Evolutionary conservation across 257 asterid species (phyloP).

Genomic region (Solanum infundibuliforme): DNA sequence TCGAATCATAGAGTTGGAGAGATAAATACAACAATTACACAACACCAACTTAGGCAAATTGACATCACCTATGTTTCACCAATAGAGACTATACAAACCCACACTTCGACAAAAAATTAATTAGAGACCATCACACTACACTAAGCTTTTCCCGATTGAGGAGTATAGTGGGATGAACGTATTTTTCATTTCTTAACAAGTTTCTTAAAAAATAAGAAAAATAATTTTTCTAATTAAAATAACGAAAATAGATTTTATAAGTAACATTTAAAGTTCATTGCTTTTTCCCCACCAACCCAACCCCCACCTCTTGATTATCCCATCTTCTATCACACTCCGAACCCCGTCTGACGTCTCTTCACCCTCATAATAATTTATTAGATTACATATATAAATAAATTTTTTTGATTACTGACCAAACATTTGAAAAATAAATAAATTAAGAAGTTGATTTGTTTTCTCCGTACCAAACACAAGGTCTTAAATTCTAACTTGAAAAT

Average conservation of each 20-base stretch:
- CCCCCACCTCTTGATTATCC: neutral
- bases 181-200: no score
- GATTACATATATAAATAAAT: no score
- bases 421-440: neutral
- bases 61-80: neutral
- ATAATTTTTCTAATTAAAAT: no score
- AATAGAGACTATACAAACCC: neutral
- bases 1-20: neutral
- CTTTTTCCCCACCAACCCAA: no score
- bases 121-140: neutral
- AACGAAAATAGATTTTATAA: no score
- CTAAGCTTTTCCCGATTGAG: no score
- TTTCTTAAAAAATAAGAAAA: no score
- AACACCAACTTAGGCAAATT: neutral
- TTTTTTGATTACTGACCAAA: neutral
- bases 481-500: neutral
- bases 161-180: rapidly evolving
- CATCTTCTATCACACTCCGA: neutral
- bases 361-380: neutral
- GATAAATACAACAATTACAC: neutral
- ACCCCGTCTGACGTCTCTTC: no score
- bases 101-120: neutral
- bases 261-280: neutral
- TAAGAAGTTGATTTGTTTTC: no score
- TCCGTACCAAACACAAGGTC: neutral